Conservation (phyloP, 345 rosid species). For the Acer saccharum region DNA sequence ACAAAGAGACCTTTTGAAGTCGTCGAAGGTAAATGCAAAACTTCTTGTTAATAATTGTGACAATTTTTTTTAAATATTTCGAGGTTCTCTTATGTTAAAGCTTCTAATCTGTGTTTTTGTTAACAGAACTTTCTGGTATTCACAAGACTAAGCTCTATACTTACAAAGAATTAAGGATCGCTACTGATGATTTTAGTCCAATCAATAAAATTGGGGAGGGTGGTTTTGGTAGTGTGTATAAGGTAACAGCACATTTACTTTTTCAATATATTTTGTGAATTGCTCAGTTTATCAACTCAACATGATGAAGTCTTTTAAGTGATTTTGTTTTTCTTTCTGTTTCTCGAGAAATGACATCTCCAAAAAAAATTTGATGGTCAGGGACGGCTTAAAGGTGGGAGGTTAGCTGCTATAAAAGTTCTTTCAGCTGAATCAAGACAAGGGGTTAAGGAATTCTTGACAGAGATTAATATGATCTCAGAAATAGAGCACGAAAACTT, state of each 20-base stretch:
- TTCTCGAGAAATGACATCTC: conserved; percentile 1
- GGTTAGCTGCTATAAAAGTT: conserved; percentile 81
- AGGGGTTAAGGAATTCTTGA: conserved; percentile 80
- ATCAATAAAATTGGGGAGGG: conserved; percentile 89
- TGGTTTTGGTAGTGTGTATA: conserved; percentile 91
- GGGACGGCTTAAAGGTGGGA: conserved; percentile 87
- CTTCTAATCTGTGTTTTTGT: conserved; percentile 25
- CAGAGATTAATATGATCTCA: conserved; percentile 83
- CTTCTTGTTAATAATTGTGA: background rate
- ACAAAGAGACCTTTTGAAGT: conserved; percentile 30
- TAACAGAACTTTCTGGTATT: conserved; percentile 54
- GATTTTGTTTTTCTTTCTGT: background rate
- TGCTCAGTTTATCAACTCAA: background rate
- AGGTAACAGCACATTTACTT: conserved; percentile 46
- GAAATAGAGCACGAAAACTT: conserved; percentile 80
- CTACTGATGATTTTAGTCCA: conserved; percentile 71
- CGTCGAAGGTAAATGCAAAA: conserved; percentile 58
- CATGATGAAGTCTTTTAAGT: background rate
- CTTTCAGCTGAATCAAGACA: conserved; percentile 94
- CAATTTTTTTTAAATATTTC: background rate
- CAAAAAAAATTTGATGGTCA: conserved; percentile 36
- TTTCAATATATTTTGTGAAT: conserved; percentile 5
- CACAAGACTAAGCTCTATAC: conserved; percentile 54
- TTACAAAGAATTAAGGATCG: conserved; percentile 65
- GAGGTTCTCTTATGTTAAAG: background rate